Evolutionary conservation across 2,329 filamentous ascomycete genomes (phyloP).

Genomic region (Colletotrichum gigasporum): DNA sequence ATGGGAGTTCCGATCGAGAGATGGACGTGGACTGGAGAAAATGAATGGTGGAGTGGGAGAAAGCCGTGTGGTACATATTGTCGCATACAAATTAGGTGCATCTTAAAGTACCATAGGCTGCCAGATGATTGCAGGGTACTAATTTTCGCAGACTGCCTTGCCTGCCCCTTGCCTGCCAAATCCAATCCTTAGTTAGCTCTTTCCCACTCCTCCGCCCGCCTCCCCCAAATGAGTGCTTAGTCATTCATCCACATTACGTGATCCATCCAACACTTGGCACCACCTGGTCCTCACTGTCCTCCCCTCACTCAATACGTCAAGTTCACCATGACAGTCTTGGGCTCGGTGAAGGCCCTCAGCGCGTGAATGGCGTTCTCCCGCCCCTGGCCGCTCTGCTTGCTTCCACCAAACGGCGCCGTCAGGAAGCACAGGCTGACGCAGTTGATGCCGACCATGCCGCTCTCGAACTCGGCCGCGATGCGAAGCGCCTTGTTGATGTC

Average conservation of each 20-base stretch:
- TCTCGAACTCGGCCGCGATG: constrained; percentile 64
- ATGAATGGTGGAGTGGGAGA: too few relatives aligned
- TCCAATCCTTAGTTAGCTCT: not conserved
- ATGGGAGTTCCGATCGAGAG: too few relatives aligned
- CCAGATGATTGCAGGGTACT: too few relatives aligned
- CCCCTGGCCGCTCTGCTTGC: constrained; percentile 59
- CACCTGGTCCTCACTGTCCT: too few relatives aligned
- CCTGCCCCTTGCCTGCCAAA: too few relatives aligned
- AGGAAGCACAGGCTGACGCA: constrained; percentile 49
- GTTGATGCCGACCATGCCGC: constrained; percentile 78
- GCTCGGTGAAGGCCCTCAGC: constrained; percentile 57
- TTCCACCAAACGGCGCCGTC: constrained; percentile 58
- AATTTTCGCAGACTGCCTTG: too few relatives aligned
- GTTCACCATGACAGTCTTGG: constrained; percentile 61
- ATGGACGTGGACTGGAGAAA: too few relatives aligned
- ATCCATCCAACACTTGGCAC: too few relatives aligned
- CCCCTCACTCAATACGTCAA: constrained; percentile 34
- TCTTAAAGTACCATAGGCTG: too few relatives aligned
- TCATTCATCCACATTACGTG: not conserved
- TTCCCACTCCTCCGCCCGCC: not conserved
- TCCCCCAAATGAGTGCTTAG: too few relatives aligned
- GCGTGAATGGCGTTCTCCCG: constrained; percentile 58
- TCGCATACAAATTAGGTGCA: too few relatives aligned
- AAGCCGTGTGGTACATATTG: too few relatives aligned
- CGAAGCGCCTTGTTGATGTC: constrained; percentile 71